These are phyloP conservation scores for Dillenia suffruticosa DNA, from an alignment of 164 flowering plant species.

Conservation along the genomic window DNA sequence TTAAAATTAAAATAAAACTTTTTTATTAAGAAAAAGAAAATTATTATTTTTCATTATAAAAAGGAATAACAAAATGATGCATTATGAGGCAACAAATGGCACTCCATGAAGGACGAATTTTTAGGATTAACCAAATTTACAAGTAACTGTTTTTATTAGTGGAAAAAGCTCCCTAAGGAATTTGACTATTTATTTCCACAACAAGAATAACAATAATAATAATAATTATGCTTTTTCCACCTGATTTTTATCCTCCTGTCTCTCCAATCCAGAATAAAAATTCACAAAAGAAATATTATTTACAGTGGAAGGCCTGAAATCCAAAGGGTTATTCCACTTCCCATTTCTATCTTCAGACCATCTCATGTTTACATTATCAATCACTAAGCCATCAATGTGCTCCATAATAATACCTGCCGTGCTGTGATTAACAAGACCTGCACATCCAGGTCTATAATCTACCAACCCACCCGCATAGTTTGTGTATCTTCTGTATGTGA, in stretches of 20 bases:
- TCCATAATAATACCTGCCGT: conserved; percentile 89
- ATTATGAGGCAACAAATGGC: no score
- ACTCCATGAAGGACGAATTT: no score
- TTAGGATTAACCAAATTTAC: no score
- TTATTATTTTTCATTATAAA: no score
- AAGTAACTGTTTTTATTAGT: no score
- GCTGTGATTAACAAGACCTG: conserved; percentile 78
- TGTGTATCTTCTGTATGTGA: conserved; percentile 81
- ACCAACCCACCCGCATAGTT: conserved; percentile 56
- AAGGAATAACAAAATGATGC: no score
- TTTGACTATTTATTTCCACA: no score
- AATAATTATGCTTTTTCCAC: no score
- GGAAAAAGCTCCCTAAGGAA: no score
- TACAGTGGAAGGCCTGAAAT: conserved; percentile 79
- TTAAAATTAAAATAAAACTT: no score
- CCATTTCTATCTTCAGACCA: conserved; percentile 40
- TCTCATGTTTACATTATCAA: conserved; percentile 70
- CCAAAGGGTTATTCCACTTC: conserved; percentile 76
- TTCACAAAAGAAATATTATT: conserved; percentile 57
- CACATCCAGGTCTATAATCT: conserved; percentile 92
- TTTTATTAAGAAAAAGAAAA: no score
- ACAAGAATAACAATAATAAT: no score
- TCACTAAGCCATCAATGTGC: conserved; percentile 60
- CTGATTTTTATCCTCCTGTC: conserved; percentile 6
- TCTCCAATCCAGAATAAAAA: conserved; percentile 53